Conservation (phyloP, 192 early-diverging fungal genomes). For the Mortierella antarctica region DNA sequence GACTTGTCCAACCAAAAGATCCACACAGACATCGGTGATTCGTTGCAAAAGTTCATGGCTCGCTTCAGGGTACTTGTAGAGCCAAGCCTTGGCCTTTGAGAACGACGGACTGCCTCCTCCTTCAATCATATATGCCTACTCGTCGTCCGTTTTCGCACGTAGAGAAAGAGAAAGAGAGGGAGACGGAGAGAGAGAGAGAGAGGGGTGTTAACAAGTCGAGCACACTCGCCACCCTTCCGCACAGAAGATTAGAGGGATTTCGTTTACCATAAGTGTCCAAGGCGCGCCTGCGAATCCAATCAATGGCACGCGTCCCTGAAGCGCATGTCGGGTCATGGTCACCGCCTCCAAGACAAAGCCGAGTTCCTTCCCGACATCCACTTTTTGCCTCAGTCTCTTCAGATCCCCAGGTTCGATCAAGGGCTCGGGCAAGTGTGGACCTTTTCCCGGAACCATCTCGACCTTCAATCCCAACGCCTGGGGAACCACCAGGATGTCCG, state of each 20-base stretch:
- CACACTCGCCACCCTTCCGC: neutral
- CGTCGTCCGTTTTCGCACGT: neutral
- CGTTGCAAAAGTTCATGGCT: slow-evolving; percentile 80
- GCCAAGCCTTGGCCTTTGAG: slow-evolving; percentile 89
- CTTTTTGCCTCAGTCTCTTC: slow-evolving; percentile 60
- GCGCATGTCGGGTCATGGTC: slow-evolving; percentile 85
- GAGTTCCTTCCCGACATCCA: slow-evolving; percentile 82
- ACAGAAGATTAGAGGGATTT: neutral
- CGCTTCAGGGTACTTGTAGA: slow-evolving; percentile 79
- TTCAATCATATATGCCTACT: slow-evolving; percentile 93
- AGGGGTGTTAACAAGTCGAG: too few relatives aligned
- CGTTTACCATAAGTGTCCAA: slow-evolving; percentile 88
- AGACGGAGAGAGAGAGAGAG: slow-evolving; percentile 8
- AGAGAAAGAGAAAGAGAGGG: neutral
- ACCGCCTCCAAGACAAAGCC: slow-evolving; percentile 93
- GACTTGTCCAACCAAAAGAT: slow-evolving; percentile 91
- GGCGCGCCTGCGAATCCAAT: slow-evolving; percentile 96
- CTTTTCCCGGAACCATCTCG: slow-evolving; percentile 88
- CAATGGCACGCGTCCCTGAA: slow-evolving; percentile 89
- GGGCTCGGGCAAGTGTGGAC: slow-evolving; percentile 88
- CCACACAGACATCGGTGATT: slow-evolving; percentile 87
- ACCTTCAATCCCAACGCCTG: slow-evolving; percentile 95
- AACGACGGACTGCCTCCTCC: slow-evolving; percentile 91
- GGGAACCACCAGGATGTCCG: slow-evolving; percentile 96
- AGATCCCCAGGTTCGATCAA: slow-evolving; percentile 78